Conservation (phyloP, 1,139 yeast genomes). For the Candida tropicalis region DNA sequence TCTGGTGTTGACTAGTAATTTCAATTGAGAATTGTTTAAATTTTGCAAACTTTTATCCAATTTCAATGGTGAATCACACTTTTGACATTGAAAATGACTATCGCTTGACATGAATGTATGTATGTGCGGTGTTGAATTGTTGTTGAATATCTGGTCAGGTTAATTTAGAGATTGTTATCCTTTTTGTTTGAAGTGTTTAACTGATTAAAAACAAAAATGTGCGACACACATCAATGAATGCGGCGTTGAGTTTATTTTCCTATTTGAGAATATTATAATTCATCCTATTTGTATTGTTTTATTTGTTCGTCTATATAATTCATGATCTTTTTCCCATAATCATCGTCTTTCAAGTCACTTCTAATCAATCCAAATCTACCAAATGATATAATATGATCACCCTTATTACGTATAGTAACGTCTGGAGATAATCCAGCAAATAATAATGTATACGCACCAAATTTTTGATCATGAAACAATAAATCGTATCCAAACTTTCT, state of each 20-base stretch:
- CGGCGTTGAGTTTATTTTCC: not conserved
- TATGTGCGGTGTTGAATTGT: not conserved
- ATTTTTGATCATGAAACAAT: constrained; percentile 7
- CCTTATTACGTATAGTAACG: not conserved
- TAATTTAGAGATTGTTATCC: not conserved
- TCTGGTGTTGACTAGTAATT: constrained; percentile 23
- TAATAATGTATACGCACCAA: constrained; percentile 24
- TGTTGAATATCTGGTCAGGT: too few relatives aligned
- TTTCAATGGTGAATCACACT: constrained; percentile 34
- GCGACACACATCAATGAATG: not conserved
- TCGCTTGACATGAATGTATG: constrained; percentile 1
- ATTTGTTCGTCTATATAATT: constrained; percentile 11
- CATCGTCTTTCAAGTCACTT: constrained; percentile 9
- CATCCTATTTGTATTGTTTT: constrained; percentile 2
- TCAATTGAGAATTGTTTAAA: constrained; percentile 36
- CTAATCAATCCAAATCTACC: constrained; percentile 10
- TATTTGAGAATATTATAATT: not conserved
- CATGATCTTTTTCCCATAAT: constrained; percentile 6
- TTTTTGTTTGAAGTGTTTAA: not conserved
- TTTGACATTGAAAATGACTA: constrained; percentile 27
- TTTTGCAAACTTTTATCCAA: constrained; percentile 33
- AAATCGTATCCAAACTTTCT: constrained; percentile 6
- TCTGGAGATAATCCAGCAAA: constrained; percentile 22
- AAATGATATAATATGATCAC: constrained; percentile 13
- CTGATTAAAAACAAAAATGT: too few relatives aligned